phyloP scores from a whole-genome alignment of 306 rosid species.

The Castanospermum australe region DNA sequence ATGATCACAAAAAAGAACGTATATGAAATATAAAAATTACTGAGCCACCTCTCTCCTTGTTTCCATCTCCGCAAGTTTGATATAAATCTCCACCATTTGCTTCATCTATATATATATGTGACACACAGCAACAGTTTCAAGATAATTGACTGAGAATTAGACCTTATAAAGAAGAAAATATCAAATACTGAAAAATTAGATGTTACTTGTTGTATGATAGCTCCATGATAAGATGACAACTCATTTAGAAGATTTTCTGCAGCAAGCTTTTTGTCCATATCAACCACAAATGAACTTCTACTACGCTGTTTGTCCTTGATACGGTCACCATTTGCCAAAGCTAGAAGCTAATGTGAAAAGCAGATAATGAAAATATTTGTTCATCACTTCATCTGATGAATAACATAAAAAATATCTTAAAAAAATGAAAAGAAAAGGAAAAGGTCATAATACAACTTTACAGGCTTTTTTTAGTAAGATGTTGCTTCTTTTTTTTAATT shows the following conservation, averaged over 20 bases:
- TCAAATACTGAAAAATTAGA: neutral
- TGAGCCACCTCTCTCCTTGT: slow-evolving; percentile 75
- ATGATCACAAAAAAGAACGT: slow-evolving; percentile 22
- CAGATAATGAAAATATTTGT: neutral
- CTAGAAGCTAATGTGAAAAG: slow-evolving; percentile 63
- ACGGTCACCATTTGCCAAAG: slow-evolving; percentile 88
- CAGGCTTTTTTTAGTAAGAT: too few relatives aligned
- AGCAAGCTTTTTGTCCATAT: slow-evolving; percentile 89
- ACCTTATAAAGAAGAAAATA: neutral
- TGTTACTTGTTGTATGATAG: slow-evolving; percentile 69
- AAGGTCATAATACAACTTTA: neutral
- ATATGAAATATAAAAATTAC: slow-evolving; percentile 25
- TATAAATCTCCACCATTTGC: slow-evolving; percentile 96
- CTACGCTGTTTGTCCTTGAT: slow-evolving; percentile 87
- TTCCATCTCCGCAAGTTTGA: slow-evolving; percentile 94
- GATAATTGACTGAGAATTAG: slow-evolving; percentile 8
- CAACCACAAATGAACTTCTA: slow-evolving; percentile 88
- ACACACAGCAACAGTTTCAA: neutral
- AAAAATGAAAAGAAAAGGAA: neutral
- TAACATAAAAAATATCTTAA: neutral
- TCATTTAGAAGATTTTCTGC: slow-evolving; percentile 83
- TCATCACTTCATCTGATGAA: neutral
- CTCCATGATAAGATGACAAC: slow-evolving; percentile 71
- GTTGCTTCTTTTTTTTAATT: too few relatives aligned
- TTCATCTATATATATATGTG: slow-evolving; percentile 58